These are phyloP conservation scores for Ceratobasidium sp. DNA, from an alignment of 1,284 basidiomycete genomes.

Conservation along the genomic window DNA sequence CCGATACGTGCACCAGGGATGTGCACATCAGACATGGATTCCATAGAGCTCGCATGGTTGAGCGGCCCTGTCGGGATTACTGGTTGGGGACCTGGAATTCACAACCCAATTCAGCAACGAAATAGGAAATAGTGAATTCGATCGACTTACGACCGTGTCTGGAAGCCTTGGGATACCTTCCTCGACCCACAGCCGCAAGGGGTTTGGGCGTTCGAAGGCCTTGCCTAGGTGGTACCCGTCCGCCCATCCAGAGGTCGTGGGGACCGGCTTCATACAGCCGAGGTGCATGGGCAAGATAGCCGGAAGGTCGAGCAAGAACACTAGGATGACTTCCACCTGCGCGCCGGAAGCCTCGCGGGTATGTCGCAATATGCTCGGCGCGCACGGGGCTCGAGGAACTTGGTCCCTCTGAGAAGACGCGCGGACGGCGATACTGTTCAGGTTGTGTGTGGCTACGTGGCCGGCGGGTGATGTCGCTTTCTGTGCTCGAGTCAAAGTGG, in stretches of 20 bases:
- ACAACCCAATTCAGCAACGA: neutral
- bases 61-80: neutral
- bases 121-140: neutral
- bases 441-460: constrained; percentile 25
- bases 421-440: constrained; percentile 15
- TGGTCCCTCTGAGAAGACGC: constrained; percentile 29
- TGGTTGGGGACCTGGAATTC: neutral
- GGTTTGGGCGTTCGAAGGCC: constrained; percentile 30
- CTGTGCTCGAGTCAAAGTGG: constrained; percentile 37
- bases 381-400: neutral
- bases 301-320: neutral
- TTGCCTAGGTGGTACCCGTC: neutral
- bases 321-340: constrained; percentile 2
- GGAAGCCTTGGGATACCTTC: constrained; percentile 8
- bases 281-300: neutral
- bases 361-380: neutral
- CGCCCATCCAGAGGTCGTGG: constrained; percentile 33
- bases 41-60: neutral
- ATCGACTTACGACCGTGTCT: constrained; percentile 10
- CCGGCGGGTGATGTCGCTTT: constrained; percentile 26
- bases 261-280: constrained; percentile 11
- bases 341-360: constrained; percentile 18
- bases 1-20: constrained; percentile 10
- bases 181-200: constrained; percentile 4
- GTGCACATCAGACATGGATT: constrained; percentile 12